Base-by-base conservation (phyloP, 73 alveolate species). In the Paramecium sexaurelia region DNA sequence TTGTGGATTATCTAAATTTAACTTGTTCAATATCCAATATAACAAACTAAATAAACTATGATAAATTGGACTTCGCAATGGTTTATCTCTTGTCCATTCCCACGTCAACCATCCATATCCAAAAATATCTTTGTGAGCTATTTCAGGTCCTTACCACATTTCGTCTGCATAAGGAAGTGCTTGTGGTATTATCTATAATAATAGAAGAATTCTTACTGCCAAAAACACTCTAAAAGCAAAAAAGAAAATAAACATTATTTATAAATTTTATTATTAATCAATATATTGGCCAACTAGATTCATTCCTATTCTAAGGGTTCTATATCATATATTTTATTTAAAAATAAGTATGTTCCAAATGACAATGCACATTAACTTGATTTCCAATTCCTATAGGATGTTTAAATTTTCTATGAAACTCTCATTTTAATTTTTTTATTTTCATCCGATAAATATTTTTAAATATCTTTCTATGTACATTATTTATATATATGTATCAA, bases 101-200 rank as follows among this genome's bases (percentile, higher is more conserved):
- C 95, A 91, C 13, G 95, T 91, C 15, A 86, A 78, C 29, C 67
- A 73, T 19, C 95, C 95, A 85, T 91, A 91, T n/a, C 95, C 95
- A 56, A 91, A 91, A 17, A 85, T 75, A 68, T 43, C 61, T 24
- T 66, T 91, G 27, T 91, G 95, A 20, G 95, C 95, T 17, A 91
- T 93, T 51, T 91, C 95, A 13, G 92, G 88, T 6, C 89, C 55
- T 86, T 91, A 73, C 95, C 95, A 91, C 33, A 41, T 43, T 85
- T 91, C 95, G 20, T 91, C 95, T 1, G 95, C 92, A 55, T 29
- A 32, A 29, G 43, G 85, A 69, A 45, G 57, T 45, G 57, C 57
- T 45, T 45, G n/a, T 45, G 57, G 57, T 45, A 45, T 45, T 57
- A 57, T 57, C 43, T 57, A 13, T 6, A 11, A 45, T 45, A 15